Base-by-base conservation (phyloP, 2,329 filamentous ascomycete species). In the Blastomyces gilchristii region DNA sequence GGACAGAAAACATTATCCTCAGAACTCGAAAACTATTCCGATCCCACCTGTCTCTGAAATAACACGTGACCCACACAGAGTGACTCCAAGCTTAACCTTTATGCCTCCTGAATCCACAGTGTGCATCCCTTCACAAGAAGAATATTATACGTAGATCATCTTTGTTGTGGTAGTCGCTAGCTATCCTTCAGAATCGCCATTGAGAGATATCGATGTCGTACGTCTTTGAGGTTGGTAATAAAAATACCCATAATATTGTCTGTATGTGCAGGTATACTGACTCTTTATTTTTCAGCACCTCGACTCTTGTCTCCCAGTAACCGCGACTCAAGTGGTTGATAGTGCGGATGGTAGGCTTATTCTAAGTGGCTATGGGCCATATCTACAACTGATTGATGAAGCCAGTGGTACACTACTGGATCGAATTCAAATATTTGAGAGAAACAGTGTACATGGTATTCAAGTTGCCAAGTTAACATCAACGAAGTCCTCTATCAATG, bases 301-400 rank as follows among this genome's bases (percentile, higher is more conserved):
- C 68, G 75, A 76, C 70, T 71, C 74, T 67, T 77, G 74, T 70
- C 72, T 79, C 50, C 78, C 78, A 41, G 72, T 79, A 65, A 76
- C 76, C 64, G 74, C 75, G 56, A 67, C 79, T 47, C 71, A 72
- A 67, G 69, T 69, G 34, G 63, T 77, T 61, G 65, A 67, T 54
- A 65, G 73, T 64, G 65, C 66, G 45, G 66, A 68, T 62, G 62
- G 54, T 14, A 65, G 68, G 34, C 65, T 77, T 54, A 63, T 79
- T 43, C 59, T 80, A 14, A 70, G 74, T 63, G 77, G 76, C 2
- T 73, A 76, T 68, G 78, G 77, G 0, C 71, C 72, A 28, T 73
- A 71, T 63, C 65, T 74, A 11, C 69, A 66, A 8, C 59, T 78
- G 43, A 63, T 76, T 64, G 70, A 77, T 61, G 71, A 74, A 45